phyloP scores from a whole-genome alignment of 176 grass and related monocot species.

The Bromus sterilis region DNA sequence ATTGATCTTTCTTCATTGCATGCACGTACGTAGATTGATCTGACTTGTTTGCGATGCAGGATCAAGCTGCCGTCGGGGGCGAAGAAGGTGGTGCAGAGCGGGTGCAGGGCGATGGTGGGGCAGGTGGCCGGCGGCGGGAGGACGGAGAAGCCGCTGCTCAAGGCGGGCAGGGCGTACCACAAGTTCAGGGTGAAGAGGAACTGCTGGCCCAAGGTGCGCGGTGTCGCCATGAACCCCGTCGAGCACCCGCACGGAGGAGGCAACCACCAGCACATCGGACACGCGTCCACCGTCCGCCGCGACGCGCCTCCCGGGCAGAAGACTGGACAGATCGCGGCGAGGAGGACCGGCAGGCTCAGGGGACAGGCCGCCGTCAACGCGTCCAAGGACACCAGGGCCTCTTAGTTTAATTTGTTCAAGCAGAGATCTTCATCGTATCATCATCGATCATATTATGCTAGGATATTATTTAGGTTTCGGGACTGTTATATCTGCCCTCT shows the following conservation, averaged over 20 bases:
- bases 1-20: not conserved
- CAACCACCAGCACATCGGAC: constrained; percentile 97
- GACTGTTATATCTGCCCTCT: not conserved
- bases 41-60: constrained; percentile 23
- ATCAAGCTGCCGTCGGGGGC: constrained; percentile 90
- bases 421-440: not conserved
- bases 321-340: constrained; percentile 67
- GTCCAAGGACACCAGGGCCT: constrained; percentile 54
- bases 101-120: constrained; percentile 81
- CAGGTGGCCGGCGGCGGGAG: constrained; percentile 87
- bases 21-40: not conserved
- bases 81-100: constrained; percentile 82
- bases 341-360: constrained; percentile 82
- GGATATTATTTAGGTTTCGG: not conserved
- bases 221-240: constrained; percentile 94
- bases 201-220: constrained; percentile 94
- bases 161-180: constrained; percentile 90
- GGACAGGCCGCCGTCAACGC: constrained; percentile 81
- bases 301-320: constrained; percentile 89
- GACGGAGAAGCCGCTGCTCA: constrained; percentile 85
- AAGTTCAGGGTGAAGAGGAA: constrained; percentile 91
- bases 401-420: constrained; percentile 37
- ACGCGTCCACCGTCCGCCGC: constrained; percentile 78
- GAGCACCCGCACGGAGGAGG: constrained; percentile 97
- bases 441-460: not conserved